Evolutionary conservation across 805 yeast species (phyloP), one percentile per base, ranked within the genome.

Genomic region (Scheffersomyces ergatensis): DNA sequence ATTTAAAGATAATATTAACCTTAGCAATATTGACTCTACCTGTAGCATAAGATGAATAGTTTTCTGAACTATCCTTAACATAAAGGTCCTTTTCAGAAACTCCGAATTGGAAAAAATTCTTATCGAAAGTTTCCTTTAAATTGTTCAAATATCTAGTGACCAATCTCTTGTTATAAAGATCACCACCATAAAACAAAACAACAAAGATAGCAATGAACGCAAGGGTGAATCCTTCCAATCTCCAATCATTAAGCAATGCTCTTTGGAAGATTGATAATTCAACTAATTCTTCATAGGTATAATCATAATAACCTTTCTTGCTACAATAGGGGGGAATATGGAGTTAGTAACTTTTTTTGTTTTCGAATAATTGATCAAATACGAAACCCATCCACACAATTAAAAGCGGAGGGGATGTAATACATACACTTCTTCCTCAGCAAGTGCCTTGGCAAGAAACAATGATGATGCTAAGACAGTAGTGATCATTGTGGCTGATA

Each of bases 51-150:
- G 86, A 71, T 70, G 76, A 64, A 62, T 64, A 88, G 44, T 73
- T 68, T 51, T 83, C 82, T 19, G 82, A 67, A 36, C 80, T 76
- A 56, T 85, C 95, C 60, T 78, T 74, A 50, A 81, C 70, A 47
- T 73, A 70, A 53, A 79, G 63, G 42, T 70, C 60, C 17, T 63
- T 66, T 30, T 55, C 42, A 5, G 70, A 55, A 26, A 74, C 78
- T 46, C 96, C 96, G 44, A 84, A 90, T 58, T 85, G 89, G 53
- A 72, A 78, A 59, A 93, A 93, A 59, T 90, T 84, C 30, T 76
- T 74, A 33, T 73, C 68, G 44, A 90, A 70, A 8, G 73, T 77
- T 1, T 74, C 76, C 24, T 70, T 56, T 31, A 81, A 64, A 4
- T 78, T 74, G 13, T 61, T 53, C 42, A 86, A 65, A 63, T 82